phyloP scores from a whole-genome alignment of 805 yeast genomes.

The Cyberlindnera nakhonratchasimensis region DNA sequence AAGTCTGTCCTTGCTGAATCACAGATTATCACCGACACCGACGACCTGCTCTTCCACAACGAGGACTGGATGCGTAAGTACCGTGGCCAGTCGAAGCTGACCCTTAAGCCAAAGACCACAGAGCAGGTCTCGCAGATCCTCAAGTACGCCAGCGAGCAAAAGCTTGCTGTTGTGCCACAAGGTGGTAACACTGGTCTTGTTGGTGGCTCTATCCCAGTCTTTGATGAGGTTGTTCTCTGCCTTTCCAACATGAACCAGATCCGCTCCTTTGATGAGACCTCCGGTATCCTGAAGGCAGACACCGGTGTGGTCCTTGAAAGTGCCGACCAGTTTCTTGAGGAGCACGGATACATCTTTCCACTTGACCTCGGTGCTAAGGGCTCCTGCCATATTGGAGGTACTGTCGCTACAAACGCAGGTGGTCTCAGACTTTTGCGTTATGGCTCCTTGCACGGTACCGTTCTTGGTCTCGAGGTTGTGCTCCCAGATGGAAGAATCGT shows the following conservation, averaged over 20 bases:
- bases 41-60: conserved; percentile 68
- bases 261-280: conserved; percentile 73
- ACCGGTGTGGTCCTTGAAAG: conserved; percentile 87
- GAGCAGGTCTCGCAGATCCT: conserved; percentile 74
- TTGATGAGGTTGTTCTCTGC: conserved; percentile 82
- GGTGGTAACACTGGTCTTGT: conserved; percentile 97
- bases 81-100: conserved; percentile 78
- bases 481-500: conserved; percentile 82
- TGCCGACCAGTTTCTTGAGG: conserved; percentile 76
- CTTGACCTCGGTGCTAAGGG: conserved; percentile 96
- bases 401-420: conserved; percentile 94
- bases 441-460: conserved; percentile 91
- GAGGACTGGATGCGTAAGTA: conserved; percentile 96
- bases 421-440: conserved; percentile 84
- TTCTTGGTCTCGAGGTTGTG: conserved; percentile 89
- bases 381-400: conserved; percentile 94
- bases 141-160: conserved; percentile 73
- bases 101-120: conserved; percentile 77
- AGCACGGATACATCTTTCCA: conserved; percentile 87
- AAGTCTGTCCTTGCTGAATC: conserved; percentile 50
- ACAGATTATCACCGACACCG: conserved; percentile 48
- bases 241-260: conserved; percentile 69
- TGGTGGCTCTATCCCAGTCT: conserved; percentile 90
- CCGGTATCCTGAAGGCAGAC: conserved; percentile 85
- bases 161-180: conserved; percentile 88